Evolutionary conservation across 169 alveolate species (phyloP), one percentile per base, ranked within the genome.

Genomic region (Eimeria nieschulzi): DNA sequence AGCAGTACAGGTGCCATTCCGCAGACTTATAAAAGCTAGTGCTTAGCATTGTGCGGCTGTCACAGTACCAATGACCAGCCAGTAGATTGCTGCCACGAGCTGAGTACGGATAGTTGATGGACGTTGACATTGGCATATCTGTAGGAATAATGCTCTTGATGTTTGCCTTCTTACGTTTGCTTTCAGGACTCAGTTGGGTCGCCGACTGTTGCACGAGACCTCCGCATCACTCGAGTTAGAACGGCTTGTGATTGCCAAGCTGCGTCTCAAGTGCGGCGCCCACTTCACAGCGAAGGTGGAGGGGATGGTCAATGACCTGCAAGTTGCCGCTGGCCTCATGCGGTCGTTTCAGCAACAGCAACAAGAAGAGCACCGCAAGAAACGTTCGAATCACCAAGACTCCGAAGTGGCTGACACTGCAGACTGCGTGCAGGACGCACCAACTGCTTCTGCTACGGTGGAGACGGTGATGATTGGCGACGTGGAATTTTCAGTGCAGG

Each of bases 261-360:
- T 97, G 90, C 97, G 96, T 93, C 94, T 76, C 55, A 85, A 73
- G 53, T 92, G 95, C 92, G 98, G 99, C 9, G 96, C 98, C 6
- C 96, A 96, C 82, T 97, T 96, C 94, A 97, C 99, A 12, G 93
- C 96, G 72, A 96, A 96, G 91, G 92, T 97, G 64, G 99, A 97
- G 93, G 99, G 99, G 46, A 95, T 94, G 98, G 85, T 94, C 56
- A 85, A 86, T 54, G 98, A 95, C 93, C 83, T 92, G 83, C 87
- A 79, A 25, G 75, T 85, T 23, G 97, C 97, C 9, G 80, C 91
- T n/a, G 97, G 92, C 23, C 96, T 94, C 75, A 72, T 83, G 75
- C 92, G 83, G 21, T 72, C 78, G 17, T 66, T 84, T n/a, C 84
- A 63, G 75, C 85, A 90, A 83, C 83, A 56, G 84, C 91, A 90